Evolutionary conservation across 768 basidiomycete species (phyloP), one percentile per base, ranked within the genome.

Genomic region (Crepidotus variabilis): DNA sequence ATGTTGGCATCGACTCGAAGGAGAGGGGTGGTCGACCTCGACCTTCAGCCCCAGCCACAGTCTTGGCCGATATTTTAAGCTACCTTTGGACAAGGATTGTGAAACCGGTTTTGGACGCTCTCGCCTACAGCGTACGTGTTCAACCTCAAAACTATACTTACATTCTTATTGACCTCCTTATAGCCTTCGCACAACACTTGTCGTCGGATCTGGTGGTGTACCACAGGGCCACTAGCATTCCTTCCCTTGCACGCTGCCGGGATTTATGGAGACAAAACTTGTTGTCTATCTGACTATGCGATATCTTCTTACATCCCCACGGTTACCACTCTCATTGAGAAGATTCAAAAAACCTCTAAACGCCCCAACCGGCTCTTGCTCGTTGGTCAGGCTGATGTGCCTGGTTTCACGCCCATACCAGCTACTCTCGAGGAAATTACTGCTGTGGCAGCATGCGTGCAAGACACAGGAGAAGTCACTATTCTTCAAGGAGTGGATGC

Each of bases 261-360:
- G 8, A 50, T 62, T 2, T 65, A 65, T 43, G 33, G 55, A 14
- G 3, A 46, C 39, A 28, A 28, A 28, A 8, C 3, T 4, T 28
- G 28, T 9, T 55, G 46, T 46, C 23, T 60, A 28, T 58, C 56
- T 47, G 57, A 63, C 47, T 62, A 49, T 58, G 63, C 54, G 4
- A 56, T 66, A 13, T 66, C 65, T 3, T 65, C 63, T 2, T 67
- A 65, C 34, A 65, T 51, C 18, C 62, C 65, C n/a, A 63, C 58
- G 13, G n/a, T 67, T 45, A 48, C 23, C 18, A 36, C 57, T 47
- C 54, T 65, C 18, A 57, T 22, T 14, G 33, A 59, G 18, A 59
- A 50, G 21, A 13, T 16, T 24, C 20, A 49, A 36, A 33, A 49
- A 3, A 28, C 28, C 28, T 28, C 28, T 8, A 28, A 8, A 28